A percentile compares a stretch with the other conserved stretches of the same genome.
phyloP scores from a whole-genome alignment of 1,284 basidiomycete genomes.

The Ganoderma resinaceum region DNA sequence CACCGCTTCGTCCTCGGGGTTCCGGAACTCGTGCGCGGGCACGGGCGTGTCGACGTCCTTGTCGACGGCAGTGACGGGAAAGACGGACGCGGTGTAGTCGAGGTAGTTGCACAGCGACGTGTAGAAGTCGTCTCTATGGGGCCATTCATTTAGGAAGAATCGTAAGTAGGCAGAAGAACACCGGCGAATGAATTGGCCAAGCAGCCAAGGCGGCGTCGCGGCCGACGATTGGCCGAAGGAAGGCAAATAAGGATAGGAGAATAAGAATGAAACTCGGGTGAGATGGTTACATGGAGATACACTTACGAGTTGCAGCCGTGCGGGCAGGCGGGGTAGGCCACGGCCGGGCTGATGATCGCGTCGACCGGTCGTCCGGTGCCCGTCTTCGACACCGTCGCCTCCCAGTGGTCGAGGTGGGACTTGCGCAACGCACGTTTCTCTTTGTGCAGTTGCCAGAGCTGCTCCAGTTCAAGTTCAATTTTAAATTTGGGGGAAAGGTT shows the following conservation, averaged over 20 bases:
- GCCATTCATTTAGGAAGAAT: background rate
- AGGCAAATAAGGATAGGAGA: background rate
- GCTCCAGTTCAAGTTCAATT: conserved; percentile 35
- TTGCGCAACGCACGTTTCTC: conserved; percentile 46
- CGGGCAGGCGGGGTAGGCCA: conserved; percentile 44
- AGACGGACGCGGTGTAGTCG: conserved; percentile 52
- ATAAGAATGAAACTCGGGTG: background rate
- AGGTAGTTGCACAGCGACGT: conserved; percentile 43
- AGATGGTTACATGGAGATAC: background rate
- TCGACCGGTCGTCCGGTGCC: conserved; percentile 57
- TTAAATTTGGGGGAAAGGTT: conserved; percentile 18
- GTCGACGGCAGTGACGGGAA: conserved; percentile 53
- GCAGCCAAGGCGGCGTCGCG: background rate
- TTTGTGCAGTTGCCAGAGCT: conserved; percentile 54
- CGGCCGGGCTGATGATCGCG: conserved; percentile 48
- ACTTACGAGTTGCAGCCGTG: conserved; percentile 46
- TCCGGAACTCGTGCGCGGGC: conserved; percentile 44
- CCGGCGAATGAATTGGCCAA: background rate
- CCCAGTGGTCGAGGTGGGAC: conserved; percentile 55
- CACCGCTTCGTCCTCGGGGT: conserved; percentile 48
- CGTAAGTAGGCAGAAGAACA: too few relatives aligned
- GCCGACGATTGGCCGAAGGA: background rate
- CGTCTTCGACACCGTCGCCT: conserved; percentile 46
- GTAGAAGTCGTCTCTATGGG: conserved; percentile 33
- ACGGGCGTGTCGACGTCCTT: conserved; percentile 39